A percentile compares a stretch with the other conserved stretches of the same genome.
phyloP scores from a whole-genome alignment of 495 filamentous ascomycete species.

The Penicillium flavigenum region DNA sequence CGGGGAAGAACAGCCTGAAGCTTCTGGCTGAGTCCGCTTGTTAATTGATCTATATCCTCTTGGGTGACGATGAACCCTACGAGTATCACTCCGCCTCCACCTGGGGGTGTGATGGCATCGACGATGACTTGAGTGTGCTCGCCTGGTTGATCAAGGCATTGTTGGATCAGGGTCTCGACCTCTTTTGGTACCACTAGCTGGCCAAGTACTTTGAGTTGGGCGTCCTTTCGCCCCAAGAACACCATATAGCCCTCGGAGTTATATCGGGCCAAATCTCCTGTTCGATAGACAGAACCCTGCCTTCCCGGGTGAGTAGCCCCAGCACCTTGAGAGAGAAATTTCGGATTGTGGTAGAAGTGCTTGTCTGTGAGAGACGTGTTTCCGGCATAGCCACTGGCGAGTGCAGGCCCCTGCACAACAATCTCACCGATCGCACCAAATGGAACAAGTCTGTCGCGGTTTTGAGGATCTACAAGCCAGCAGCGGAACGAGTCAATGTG shows the following conservation, averaged over 20 bases:
- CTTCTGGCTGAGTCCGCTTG: too few relatives aligned
- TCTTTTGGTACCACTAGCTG: too few relatives aligned
- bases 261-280: too few relatives aligned
- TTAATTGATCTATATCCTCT: too few relatives aligned
- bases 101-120: background rate
- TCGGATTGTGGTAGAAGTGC: background rate
- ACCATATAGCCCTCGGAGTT: too few relatives aligned
- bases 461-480: background rate
- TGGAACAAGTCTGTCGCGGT: background rate
- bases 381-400: background rate
- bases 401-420: background rate
- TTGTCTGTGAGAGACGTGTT: background rate
- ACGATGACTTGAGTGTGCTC: background rate
- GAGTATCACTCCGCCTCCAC: background rate
- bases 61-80: too few relatives aligned
- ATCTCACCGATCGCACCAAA: background rate
- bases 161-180: background rate
- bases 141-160: background rate
- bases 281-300: too few relatives aligned
- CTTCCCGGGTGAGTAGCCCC: too few relatives aligned
- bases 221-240: too few relatives aligned
- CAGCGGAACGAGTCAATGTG: background rate
- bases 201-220: too few relatives aligned
- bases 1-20: too few relatives aligned
- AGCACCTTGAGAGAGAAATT: background rate